phyloP scores from a whole-genome alignment of 2,329 filamentous ascomycete genomes.

The Fusarium buharicum region DNA sequence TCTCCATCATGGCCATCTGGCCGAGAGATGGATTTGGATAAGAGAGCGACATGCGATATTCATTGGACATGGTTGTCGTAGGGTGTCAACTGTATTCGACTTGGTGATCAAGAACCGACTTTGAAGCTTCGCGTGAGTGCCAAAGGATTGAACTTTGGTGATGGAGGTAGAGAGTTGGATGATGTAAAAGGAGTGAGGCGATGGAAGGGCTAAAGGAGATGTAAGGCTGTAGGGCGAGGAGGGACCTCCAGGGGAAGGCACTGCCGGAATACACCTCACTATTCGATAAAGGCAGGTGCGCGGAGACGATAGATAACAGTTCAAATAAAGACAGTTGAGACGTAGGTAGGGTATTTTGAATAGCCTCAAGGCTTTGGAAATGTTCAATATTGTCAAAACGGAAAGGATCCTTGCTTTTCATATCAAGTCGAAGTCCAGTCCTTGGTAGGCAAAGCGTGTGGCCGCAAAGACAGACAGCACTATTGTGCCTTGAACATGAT shows the following conservation, averaged over 20 bases:
- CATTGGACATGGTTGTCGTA: slow-evolving; percentile 41
- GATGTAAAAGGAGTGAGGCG: neutral
- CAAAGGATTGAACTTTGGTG: neutral
- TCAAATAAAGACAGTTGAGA: neutral
- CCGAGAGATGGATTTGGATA: slow-evolving; percentile 50
- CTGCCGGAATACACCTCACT: neutral
- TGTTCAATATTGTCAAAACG: neutral
- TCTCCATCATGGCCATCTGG: slow-evolving; percentile 44
- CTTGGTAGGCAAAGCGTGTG: slow-evolving; percentile 3
- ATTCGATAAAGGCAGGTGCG: neutral
- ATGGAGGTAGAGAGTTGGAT: neutral
- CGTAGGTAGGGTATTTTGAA: neutral
- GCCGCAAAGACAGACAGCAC: slow-evolving; percentile 1
- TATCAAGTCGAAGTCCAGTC: slow-evolving; percentile 24
- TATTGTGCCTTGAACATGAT: slow-evolving; percentile 31
- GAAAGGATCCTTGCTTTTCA: slow-evolving; percentile 32
- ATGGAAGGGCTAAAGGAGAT: neutral
- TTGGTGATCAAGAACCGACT: no score
- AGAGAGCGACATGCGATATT: slow-evolving; percentile 47
- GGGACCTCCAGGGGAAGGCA: neutral
- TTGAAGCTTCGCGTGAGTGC: neutral
- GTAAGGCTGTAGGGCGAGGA: neutral
- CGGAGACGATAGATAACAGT: neutral
- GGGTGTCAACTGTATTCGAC: neutral
- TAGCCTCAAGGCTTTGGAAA: neutral